Base-by-base conservation (phyloP, 176 grass and related monocot genomes). In the Pontederia paniculata region DNA sequence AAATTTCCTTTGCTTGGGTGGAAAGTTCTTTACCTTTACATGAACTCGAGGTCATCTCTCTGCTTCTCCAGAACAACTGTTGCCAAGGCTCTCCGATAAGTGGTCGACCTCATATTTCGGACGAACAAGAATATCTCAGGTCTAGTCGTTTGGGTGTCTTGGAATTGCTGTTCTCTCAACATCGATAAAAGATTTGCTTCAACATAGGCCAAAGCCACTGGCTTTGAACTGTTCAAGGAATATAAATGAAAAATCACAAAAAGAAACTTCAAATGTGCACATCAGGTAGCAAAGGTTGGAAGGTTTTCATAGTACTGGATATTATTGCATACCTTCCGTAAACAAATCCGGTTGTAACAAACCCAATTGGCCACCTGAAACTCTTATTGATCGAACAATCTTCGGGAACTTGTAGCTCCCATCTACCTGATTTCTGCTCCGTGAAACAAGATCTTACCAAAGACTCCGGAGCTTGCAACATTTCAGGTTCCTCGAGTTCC, bases 311-410 rank as follows among this genome's bases (percentile, higher is more conserved):
- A 59, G 13, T 5, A 23, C 11, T 6, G 18, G 23, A 10, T 21
- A 14, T n/a, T n/a, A n/a, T 11, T 45, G 44, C 6, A 21, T 80
- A 81, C 91, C 83, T 89, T 67, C 82, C 82, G 52, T 74, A 74
- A 47, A 87, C 54, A 47, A 78, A 83, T 37, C 91, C 80, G 0
- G 71, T 87, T 20, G 86, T 90, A 45, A 90, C 52, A 64, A 97
- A 97, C 63, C 91, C 86, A 49, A 90, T 84, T 0, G 86, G 91
- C 83, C 91, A 89, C 60, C 86, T 79, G 53, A 81, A 97, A 2
- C 68, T 48, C 56, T 79, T 54, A 31, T 8, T 19, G 55, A 55
- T 7, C 0, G 37, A 37, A 1, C 50, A 62, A 21, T 87, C 83
- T 65, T 89, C 64, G 13, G 80, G 71, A 43, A 76, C 52, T 37